Conservation (phyloP, 495 filamentous ascomycete species). For the Bryoglossum gracile region DNA sequence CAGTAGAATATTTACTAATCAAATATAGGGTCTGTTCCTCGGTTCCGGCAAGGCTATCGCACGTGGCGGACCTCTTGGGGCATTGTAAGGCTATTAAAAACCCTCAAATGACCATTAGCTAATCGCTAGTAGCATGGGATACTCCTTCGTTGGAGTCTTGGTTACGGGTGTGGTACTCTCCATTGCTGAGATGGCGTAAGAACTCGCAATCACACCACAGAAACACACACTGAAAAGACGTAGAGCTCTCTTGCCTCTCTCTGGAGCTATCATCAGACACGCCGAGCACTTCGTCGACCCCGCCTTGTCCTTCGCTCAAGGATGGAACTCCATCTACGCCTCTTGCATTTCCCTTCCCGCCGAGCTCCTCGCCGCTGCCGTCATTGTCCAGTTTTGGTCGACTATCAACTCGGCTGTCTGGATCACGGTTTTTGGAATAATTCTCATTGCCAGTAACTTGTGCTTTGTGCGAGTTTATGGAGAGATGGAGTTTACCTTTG, state of each 20-base stretch:
- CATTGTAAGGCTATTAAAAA: constrained; percentile 9
- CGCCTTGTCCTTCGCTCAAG: constrained; percentile 24
- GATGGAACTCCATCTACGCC: constrained; percentile 19
- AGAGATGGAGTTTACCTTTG: constrained; percentile 65
- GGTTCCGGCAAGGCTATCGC: constrained; percentile 22
- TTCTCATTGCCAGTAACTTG: constrained; percentile 59
- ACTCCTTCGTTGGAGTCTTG: constrained; percentile 18
- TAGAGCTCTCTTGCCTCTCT: constrained; percentile 48
- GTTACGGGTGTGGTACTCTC: constrained; percentile 20
- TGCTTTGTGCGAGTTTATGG: constrained; percentile 62
- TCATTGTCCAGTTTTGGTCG: constrained; percentile 75
- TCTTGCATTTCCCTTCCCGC: constrained; percentile 16
- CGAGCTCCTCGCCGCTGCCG: constrained; percentile 47
- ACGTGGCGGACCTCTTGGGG: constrained; percentile 18
- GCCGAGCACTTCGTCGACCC: constrained; percentile 25
- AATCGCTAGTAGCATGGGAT: constrained; percentile 12
- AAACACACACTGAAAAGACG: not conserved
- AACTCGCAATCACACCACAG: not conserved
- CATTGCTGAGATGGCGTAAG: constrained; percentile 21
- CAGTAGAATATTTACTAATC: not conserved
- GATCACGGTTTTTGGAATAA: constrained; percentile 65
- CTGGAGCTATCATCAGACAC: constrained; percentile 28
- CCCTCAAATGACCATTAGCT: not conserved
- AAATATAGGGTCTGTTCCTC: constrained; percentile 21
- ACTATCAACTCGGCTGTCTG: constrained; percentile 51